Evolutionary conservation across 192 early-diverging fungal genomes (phyloP), one percentile per base, ranked within the genome.

Genomic region (Entophlyctis helioformis): DNA sequence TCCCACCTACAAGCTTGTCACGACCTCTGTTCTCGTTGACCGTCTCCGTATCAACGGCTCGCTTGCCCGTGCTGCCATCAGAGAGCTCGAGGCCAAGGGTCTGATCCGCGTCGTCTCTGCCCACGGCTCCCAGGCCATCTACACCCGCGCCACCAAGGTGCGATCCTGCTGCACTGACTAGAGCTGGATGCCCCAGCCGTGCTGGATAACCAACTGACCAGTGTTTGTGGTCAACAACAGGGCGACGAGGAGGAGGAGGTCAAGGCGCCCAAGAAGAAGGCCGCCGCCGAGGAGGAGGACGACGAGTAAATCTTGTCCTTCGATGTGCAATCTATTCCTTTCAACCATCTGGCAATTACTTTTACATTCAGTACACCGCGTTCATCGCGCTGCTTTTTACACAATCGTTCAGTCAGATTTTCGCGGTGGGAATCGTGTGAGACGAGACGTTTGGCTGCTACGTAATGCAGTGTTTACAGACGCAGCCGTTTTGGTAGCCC

Each of bases 1-100:
- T 13, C 96, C 91, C 54, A 87, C 92, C 63, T 99, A 97, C 86
- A 97, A 96, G 81, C 83, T 99, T 68, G 87, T 99, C 59, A 90
- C 92, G 12, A 92, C 89, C 52, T 93, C 94, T 48, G 86, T 97
- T 47, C 79, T 99, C 47, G 92, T 97, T 48, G 96, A 99, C 79
- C 89, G 96, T 68, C 86, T 97, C 61, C 81, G 84, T 56, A 80
- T 99, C 67, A 94, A 92, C 81, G 96, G 87, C 57, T 96, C 93
- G 34, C 75, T 99, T 41, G 96, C 96, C 47, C 87, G 96, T 58
- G 63, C 78, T 53, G 92, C 92, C 60, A 83, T 99, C 74, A 77
- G 81, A 50, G 91, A 99, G 63, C 77, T 99, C 44, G 90, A 81
- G 66, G 64, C 67, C 46, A 79, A 91, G 69, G 94, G 94, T 57